Percentiles rank a stretch among this genome's conserved stretches.
Evolutionary conservation across 768 basidiomycete species (phyloP).

Genomic region (Leccinum subgranulosum): DNA sequence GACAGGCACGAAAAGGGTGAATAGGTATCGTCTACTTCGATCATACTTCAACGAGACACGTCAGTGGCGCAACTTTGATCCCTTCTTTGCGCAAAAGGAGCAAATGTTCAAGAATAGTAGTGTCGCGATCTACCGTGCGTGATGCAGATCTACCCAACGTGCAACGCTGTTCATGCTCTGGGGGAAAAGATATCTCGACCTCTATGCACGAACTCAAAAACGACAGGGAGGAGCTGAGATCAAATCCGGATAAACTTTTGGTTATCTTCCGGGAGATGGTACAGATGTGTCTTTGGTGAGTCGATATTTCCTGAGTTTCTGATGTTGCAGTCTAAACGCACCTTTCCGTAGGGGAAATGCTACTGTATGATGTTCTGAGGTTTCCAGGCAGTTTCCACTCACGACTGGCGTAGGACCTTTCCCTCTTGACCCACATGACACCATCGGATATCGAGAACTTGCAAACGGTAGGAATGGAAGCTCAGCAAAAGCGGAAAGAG

Average conservation of each 20-base stretch:
- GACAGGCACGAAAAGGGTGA: neutral
- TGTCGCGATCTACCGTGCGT: constrained; percentile 72
- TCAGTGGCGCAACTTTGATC: constrained; percentile 77
- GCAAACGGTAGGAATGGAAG: constrained; percentile 79
- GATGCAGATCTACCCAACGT: neutral
- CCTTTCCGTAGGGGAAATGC: constrained; percentile 77
- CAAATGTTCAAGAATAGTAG: constrained; percentile 79
- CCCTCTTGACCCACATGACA: constrained; percentile 82
- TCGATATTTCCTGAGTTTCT: neutral
- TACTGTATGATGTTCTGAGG: constrained; percentile 50
- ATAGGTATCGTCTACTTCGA: constrained; percentile 80
- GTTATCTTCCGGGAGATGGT: constrained; percentile 81
- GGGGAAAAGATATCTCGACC: constrained; percentile 59
- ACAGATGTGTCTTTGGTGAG: constrained; percentile 80
- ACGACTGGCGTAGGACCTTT: constrained; percentile 67
- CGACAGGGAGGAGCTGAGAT: constrained; percentile 42
- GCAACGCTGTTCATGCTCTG: neutral
- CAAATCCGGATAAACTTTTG: constrained; percentile 52
- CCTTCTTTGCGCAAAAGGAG: constrained; percentile 77
- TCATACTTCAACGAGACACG: constrained; percentile 64
- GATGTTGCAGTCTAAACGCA: constrained; percentile 1
- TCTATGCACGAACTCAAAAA: constrained; percentile 64
- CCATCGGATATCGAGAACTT: constrained; percentile 78
- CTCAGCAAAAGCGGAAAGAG: constrained; percentile 68
- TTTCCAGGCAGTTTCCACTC: neutral